Evolutionary conservation across 345 rosid genomes (phyloP), one percentile per base, ranked within the genome.

Genomic region (Hibiscus tridactylites): DNA sequence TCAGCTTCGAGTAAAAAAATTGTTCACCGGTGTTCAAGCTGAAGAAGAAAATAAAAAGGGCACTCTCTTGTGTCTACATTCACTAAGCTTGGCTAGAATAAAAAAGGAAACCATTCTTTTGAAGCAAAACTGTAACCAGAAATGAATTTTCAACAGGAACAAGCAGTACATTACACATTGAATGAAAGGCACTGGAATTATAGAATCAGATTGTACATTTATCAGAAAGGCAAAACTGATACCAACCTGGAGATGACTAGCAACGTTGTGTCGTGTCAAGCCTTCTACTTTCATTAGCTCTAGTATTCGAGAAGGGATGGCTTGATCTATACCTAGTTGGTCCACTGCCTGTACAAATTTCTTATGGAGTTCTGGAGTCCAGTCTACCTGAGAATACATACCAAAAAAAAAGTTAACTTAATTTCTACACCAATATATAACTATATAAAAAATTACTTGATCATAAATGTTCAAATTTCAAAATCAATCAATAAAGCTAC

Each of bases 211-310:
- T 21, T 16, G 62, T 28, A 16, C 3, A 12, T 42, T 42, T 11
- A 29, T 49, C 9, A 12, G 52, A 54, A 46, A 50, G 21, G 13
- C 16, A 26, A 39, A 72, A 59, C 35, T 44, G 21, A 46, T 37
- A 73, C 83, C 15, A 52, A 90, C 99, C 97, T 95, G 99, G 58
- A 95, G 97, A 79, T 95, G 99, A 77, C 99, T 95, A 53, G 99
- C 97, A 53, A 95, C 89, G 82, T 95, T 95, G 77, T 95, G 97
- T 84, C 99, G 84, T 6, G 99, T 95, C 78, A 95, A 78, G 26
- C 91, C 91, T n/a, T 86, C 89, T 68, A 88, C 97, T 86, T 95
- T 92, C 99, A 95, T 95, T 61, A 90, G 71, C 82, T 95, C 99
- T n/a, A 95, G 89, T 83, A 95, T 92, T 66, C 91, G 80, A 3